Evolutionary conservation across 805 yeast species (phyloP), one percentile per base, ranked within the genome.

Genomic region (Candida wancherniae): DNA sequence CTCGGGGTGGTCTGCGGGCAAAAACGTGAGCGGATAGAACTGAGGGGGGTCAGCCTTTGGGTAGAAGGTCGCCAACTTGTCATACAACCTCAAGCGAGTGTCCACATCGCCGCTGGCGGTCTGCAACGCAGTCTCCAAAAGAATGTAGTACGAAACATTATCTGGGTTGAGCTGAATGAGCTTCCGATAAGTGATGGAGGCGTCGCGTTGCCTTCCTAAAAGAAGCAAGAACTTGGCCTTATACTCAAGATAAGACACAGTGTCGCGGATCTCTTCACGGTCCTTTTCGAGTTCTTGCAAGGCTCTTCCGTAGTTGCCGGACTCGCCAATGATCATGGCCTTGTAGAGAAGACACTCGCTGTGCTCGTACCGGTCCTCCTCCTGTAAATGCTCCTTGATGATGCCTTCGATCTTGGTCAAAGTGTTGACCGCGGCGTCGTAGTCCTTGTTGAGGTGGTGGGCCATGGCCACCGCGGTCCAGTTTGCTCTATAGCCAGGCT

Each of bases 381-480:
- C 84, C 26, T 76, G 72, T 31, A 82, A 60, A 44, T 79, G 79
- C 11, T 79, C 90, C 45, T 70, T 72, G 19, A 86, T 75, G 19
- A 84, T 61, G 18, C 73, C 79, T 55, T 90, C 96, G 47, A 84
- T 85, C 47, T 82, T 78, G 13, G 73, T 51, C 45, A 88, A 69
- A 2, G 90, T 83, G 34, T 73, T 73, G 34, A 80, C 79, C 5
- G 95, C 90, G 15, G 74, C 75, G 21, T 63, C 65, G 48, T 68
- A 72, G 48, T 87, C 84, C 15, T 73, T 71, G 53, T 74, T 75
- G 51, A 88, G 65, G 55, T 84, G 84, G 51, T 82, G 85, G 1
- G 97, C 95, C 24, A 86, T 69, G 1, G 95, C 95, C 30, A 83
- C 68, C 0, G 81, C 80, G 1, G 94, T 83, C 95, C 96, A 88